phyloP scores from a whole-genome alignment of 306 rosid species.

The Cucurbita moschata region DNA sequence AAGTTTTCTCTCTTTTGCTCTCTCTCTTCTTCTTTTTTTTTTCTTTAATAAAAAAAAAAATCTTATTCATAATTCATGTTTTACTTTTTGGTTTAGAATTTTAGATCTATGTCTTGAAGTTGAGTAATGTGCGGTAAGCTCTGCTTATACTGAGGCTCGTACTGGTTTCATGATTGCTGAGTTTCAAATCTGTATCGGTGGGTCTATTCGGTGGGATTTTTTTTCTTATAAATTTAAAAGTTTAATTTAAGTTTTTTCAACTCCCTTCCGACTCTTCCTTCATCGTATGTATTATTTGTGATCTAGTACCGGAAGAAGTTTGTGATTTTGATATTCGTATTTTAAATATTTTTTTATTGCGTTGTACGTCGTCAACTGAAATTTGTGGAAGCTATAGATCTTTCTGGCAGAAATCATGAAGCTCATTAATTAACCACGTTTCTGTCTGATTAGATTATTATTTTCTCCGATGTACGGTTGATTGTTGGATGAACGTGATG shows the following conservation, averaged over 20 bases:
- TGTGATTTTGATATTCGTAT: background rate
- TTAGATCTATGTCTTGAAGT: slow-evolving; percentile 31
- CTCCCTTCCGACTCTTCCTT: background rate
- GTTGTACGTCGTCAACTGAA: background rate
- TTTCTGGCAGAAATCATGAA: background rate
- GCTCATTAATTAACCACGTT: slow-evolving; percentile 1
- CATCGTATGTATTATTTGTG: background rate
- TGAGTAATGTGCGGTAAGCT: slow-evolving; percentile 14
- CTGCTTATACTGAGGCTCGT: slow-evolving; percentile 15
- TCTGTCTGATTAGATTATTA: background rate
- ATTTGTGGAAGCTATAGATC: background rate
- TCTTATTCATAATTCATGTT: background rate
- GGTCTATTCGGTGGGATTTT: slow-evolving; percentile 11
- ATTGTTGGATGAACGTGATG: slow-evolving; percentile 5
- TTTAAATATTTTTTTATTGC: background rate
- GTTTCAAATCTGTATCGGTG: slow-evolving; percentile 48
- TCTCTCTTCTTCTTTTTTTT: background rate
- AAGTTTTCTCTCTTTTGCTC: background rate
- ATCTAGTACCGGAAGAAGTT: background rate
- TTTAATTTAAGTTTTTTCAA: background rate
- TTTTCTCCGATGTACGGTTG: background rate
- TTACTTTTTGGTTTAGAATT: slow-evolving; percentile 9
- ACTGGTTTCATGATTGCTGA: slow-evolving; percentile 38
- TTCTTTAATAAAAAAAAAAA: background rate
- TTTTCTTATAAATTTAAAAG: background rate